Evolutionary conservation across 345 rosid species (phyloP), one percentile per base, ranked within the genome.

Genomic region (Arabidopsis suecica): DNA sequence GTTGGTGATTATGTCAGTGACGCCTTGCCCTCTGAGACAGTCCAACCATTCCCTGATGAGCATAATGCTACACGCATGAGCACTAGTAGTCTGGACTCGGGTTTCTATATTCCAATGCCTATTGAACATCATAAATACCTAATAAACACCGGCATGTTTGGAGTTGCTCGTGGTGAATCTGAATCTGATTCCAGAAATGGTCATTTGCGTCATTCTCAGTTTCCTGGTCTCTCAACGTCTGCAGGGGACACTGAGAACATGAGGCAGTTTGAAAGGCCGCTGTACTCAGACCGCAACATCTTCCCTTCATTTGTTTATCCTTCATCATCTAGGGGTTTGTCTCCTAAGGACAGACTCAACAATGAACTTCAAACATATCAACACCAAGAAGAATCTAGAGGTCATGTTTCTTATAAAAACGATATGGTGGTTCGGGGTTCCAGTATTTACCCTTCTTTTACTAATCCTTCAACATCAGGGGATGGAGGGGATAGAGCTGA

Each of bases 381-480:
- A 69, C 45, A 47, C 54, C 74, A 60, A 3, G 80, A 36, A 61
- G 74, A 68, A 42, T 23, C 22, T 22, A 68, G 48, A 33, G 58
- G 25, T 33, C 74, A 34, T 68, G 40, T 25, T 45, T 70, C 71
- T 28, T 36, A 45, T 56, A 38, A 71, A 37, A 47, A 37, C 9
- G 25, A 62, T 37, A 62, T 14, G 74, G 40, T 8, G 32, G 58
- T 40, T n/a, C 8, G 34, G 41, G 62, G 49, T 51, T 23, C 69
- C 3, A 71, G 72, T n/a, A 76, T 72, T 34, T 59, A 63, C 74
- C 81, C 80, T 62, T 81, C 80, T 33, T 79, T 71, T 65, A 38
- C 18, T 7, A 13, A 50, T 65, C 57, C 68, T 65, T 41, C 57
- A 30, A 13, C 30, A 23, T 44, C 56, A 12, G 50, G 69, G 56